These are phyloP conservation scores for Candida quercuum DNA, from an alignment of 805 yeast genomes.

Conservation along the genomic window DNA sequence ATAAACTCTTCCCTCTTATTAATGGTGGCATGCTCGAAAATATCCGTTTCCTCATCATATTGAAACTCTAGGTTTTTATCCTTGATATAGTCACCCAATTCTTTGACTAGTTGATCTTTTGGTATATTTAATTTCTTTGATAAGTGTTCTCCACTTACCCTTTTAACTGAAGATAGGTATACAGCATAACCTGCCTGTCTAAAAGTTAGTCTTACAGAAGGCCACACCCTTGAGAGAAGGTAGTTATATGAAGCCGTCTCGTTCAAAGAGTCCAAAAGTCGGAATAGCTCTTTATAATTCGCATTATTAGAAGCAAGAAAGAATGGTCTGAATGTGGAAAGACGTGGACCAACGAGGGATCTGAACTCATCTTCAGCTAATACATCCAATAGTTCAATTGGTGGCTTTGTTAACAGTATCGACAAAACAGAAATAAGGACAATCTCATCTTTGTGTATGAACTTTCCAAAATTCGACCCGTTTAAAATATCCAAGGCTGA, in stretches of 20 bases:
- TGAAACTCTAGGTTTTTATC: slow-evolving; percentile 8
- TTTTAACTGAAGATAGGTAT: slow-evolving; percentile 28
- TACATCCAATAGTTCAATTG: slow-evolving; percentile 13
- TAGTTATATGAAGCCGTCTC: not conserved
- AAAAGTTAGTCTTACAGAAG: slow-evolving; percentile 19
- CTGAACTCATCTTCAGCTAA: slow-evolving; percentile 14
- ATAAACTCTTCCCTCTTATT: slow-evolving; percentile 11
- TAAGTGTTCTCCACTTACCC: slow-evolving; percentile 14
- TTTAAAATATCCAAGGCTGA: slow-evolving; percentile 16
- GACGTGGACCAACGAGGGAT: slow-evolving; percentile 16
- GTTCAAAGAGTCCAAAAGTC: slow-evolving; percentile 13
- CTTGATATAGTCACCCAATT: slow-evolving; percentile 14
- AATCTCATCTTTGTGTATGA: slow-evolving; percentile 19
- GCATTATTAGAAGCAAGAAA: slow-evolving; percentile 22
- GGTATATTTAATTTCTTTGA: slow-evolving; percentile 13
- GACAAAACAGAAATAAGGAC: slow-evolving; percentile 16
- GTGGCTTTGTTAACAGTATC: slow-evolving; percentile 11
- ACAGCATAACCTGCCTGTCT: slow-evolving; percentile 26
- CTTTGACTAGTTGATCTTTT: slow-evolving; percentile 9
- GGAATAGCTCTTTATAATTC: slow-evolving; percentile 19
- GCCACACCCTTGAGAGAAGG: slow-evolving; percentile 21
- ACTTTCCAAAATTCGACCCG: slow-evolving; percentile 13
- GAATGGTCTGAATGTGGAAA: slow-evolving; percentile 18
- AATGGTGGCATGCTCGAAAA: slow-evolving; percentile 8
- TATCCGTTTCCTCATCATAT: slow-evolving; percentile 9